Evolutionary conservation across 1,284 basidiomycete species (phyloP), one percentile per base, ranked within the genome.

Genomic region (Trichosporon sp.): DNA sequence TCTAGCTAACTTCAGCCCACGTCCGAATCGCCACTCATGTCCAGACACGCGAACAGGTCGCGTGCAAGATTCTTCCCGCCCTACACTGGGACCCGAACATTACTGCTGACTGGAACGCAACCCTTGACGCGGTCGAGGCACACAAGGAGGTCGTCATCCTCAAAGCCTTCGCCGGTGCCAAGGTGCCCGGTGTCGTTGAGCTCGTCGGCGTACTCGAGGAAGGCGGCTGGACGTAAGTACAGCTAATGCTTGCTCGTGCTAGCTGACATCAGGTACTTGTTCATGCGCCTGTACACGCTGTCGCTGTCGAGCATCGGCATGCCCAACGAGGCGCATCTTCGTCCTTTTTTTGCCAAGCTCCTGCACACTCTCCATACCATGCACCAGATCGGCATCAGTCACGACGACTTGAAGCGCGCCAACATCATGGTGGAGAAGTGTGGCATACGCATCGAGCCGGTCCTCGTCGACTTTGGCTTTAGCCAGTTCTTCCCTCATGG

Each of bases 41-140:
- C 12, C 12, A 59, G n/a, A 78, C 76, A 14, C 79, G 81, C 2
- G 76, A 78, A 26, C 63, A 77, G 54, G 79, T 79, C 4, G 83
- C 83, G 1, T 83, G 82, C 79, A 84, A 84, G 75, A 84, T 84
- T 68, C 76, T 84, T 0, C 83, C 83, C 1, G 76, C 83, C 1
- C 76, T 84, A 0, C 75, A 79, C 70, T 32, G 46, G 14, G 66
- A 67, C 2, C 59, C 59, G 8, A 63, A 63, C 38, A 43, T n/a
- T 31, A 35, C 74, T 4, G 73, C 72, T 2, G 76, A 74, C 10
- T 68, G 74, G 72, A 78, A 83, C 68, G 71, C 79, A 54, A 75
- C 75, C 1, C 56, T 81, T 19, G 83, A 83, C 70, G 83, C 83
- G 0, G 69, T 81, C 4, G 83, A 84, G 68, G 80, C 82, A 1